Conservation (phyloP, 495 filamentous ascomycete species). For the Thermothielavioides terrestris region DNA sequence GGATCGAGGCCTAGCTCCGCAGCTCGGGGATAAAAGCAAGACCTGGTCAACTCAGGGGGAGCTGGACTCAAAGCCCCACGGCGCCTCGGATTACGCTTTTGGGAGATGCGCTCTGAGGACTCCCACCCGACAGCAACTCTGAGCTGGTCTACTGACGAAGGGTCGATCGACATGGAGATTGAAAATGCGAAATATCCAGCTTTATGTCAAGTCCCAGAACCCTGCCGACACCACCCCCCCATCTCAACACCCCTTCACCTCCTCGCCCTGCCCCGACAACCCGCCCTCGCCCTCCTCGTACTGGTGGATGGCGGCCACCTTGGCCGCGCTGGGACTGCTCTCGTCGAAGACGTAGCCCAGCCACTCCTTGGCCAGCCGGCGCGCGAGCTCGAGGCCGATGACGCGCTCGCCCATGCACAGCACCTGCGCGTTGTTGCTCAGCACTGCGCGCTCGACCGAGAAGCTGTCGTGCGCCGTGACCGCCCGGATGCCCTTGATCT, state of each 20-base stretch:
- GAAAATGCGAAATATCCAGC: no score
- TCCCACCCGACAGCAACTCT: no score
- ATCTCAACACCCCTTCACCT: slow-evolving; percentile 15
- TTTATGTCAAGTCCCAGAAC: background rate
- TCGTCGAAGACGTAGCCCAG: slow-evolving; percentile 74
- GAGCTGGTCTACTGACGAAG: no score
- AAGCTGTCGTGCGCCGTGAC: slow-evolving; percentile 85
- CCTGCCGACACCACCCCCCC: background rate
- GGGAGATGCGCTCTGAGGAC: background rate
- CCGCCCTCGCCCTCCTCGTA: slow-evolving; percentile 48
- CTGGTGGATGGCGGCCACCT: slow-evolving; percentile 66
- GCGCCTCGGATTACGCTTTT: slow-evolving; percentile 10
- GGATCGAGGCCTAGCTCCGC: no score
- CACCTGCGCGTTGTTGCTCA: slow-evolving; percentile 83
- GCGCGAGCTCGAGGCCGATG: slow-evolving; percentile 69
- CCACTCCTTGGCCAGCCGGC: slow-evolving; percentile 73
- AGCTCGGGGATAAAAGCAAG: no score
- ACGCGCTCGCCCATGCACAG: slow-evolving; percentile 84
- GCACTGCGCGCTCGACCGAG: slow-evolving; percentile 68
- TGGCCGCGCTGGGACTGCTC: slow-evolving; percentile 59
- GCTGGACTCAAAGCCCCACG: background rate
- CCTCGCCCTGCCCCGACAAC: slow-evolving; percentile 14
- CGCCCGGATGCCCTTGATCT: slow-evolving; percentile 73
- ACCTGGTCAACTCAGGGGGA: no score
- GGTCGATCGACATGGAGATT: no score